A percentile compares a stretch with the other conserved stretches of the same genome.
Evolutionary conservation across 495 filamentous ascomycete genomes (phyloP).

Genomic region (Sporormia fimetaria): DNA sequence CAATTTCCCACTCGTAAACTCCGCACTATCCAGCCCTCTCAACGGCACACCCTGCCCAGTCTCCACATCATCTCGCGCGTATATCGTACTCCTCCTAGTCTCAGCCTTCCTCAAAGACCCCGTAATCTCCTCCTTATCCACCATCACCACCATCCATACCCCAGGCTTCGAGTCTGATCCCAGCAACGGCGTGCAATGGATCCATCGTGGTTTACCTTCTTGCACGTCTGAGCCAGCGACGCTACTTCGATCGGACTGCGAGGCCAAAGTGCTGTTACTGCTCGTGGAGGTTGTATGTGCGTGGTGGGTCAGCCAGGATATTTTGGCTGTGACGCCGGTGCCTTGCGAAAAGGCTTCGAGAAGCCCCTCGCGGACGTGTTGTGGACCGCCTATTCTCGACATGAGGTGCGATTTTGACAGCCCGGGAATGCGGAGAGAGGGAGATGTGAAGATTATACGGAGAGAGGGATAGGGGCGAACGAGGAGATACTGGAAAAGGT

Average conservation of each 20-base stretch:
- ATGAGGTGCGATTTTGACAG: slow-evolving; percentile 32
- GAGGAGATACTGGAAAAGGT: slow-evolving; percentile 31
- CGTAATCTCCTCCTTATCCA: slow-evolving; percentile 39
- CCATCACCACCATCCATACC: slow-evolving; percentile 56
- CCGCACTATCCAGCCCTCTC: slow-evolving; percentile 14
- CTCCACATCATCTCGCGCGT: background rate
- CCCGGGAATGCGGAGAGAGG: slow-evolving; percentile 33
- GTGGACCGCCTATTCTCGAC: slow-evolving; percentile 31
- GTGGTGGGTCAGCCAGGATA: slow-evolving; percentile 29
- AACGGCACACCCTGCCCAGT: slow-evolving; percentile 6
- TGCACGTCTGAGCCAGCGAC: background rate
- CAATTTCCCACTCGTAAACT: slow-evolving; percentile 24
- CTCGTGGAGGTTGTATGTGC: background rate
- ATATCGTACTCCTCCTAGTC: background rate
- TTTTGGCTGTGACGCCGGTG: slow-evolving; percentile 31
- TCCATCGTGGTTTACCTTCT: slow-evolving; percentile 39
- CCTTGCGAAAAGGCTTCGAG: slow-evolving; percentile 29
- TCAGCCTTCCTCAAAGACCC: slow-evolving; percentile 10
- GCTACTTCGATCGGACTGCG: background rate
- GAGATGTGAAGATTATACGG: slow-evolving; percentile 35
- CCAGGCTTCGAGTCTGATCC: slow-evolving; percentile 47
- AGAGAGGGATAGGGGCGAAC: slow-evolving; percentile 35
- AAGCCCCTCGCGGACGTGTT: slow-evolving; percentile 31
- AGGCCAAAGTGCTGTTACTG: background rate
- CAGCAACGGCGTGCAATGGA: slow-evolving; percentile 51